phyloP scores from a whole-genome alignment of 106 monocot genomes.

The Dioscorea alata region DNA sequence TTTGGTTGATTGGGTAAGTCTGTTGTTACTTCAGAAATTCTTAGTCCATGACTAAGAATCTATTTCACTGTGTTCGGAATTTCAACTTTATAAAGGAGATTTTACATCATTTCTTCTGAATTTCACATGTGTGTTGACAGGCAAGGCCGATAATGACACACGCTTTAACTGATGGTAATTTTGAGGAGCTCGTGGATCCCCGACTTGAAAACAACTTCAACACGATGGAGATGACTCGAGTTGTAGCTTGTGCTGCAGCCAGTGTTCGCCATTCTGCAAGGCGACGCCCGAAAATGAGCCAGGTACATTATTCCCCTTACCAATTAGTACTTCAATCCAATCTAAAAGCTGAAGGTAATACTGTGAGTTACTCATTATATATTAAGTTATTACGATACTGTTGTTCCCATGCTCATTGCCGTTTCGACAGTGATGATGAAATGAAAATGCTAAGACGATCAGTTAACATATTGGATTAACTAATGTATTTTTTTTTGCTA shows the following conservation, averaged over 20 bases:
- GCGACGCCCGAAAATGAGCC: constrained; percentile 90
- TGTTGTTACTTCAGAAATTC: background rate
- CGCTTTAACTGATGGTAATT: constrained; percentile 49
- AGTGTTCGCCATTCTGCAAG: constrained; percentile 73
- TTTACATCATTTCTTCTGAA: background rate
- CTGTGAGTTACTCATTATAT: no score
- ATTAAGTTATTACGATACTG: no score
- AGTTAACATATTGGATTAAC: no score
- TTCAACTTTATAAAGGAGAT: no score
- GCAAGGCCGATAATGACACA: constrained; percentile 45
- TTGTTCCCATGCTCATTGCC: no score
- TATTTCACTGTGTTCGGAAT: no score
- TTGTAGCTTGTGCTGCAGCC: constrained; percentile 63
- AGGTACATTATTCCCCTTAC: constrained; percentile 23
- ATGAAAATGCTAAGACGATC: no score
- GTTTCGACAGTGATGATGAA: no score
- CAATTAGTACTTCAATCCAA: no score
- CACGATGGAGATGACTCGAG: constrained; percentile 51
- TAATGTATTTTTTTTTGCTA: no score
- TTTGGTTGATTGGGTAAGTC: constrained; percentile 81
- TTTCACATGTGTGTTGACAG: constrained; percentile 13
- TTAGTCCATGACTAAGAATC: no score
- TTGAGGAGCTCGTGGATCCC: constrained; percentile 64
- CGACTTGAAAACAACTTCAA: constrained; percentile 48
- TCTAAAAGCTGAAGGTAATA: no score